A percentile compares a stretch with the other conserved stretches of the same genome.
phyloP scores from a whole-genome alignment of 768 basidiomycete genomes.

The Mrakia frigida region DNA sequence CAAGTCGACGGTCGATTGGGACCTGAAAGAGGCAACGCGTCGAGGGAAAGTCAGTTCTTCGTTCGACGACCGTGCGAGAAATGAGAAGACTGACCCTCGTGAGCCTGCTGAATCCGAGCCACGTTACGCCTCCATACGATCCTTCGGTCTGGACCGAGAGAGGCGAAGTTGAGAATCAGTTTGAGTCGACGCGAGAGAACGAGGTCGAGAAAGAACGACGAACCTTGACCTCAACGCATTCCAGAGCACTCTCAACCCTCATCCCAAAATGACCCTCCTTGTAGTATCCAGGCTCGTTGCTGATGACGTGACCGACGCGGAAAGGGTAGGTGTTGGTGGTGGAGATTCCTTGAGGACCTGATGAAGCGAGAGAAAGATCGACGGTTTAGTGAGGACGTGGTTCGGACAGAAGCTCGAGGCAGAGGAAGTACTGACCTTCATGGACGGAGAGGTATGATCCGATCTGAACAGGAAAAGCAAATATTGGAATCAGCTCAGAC shows the following conservation, averaged over 20 bases:
- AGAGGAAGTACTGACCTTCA: slow-evolving; percentile 42
- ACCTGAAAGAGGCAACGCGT: slow-evolving; percentile 52
- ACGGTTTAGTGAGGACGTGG: no score
- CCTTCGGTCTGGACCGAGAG: slow-evolving; percentile 56
- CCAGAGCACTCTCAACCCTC: slow-evolving; percentile 79
- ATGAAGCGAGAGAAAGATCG: no score
- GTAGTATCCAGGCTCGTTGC: slow-evolving; percentile 43
- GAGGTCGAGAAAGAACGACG: slow-evolving; percentile 38
- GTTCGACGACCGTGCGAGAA: not conserved
- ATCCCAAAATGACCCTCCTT: slow-evolving; percentile 78
- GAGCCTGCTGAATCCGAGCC: slow-evolving; percentile 86
- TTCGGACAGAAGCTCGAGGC: no score
- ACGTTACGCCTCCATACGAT: slow-evolving; percentile 65
- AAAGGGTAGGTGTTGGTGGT: slow-evolving; percentile 61
- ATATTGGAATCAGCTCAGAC: no score
- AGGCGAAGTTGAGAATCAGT: slow-evolving; percentile 19
- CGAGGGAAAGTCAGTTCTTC: not conserved
- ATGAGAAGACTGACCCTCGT: slow-evolving; percentile 48
- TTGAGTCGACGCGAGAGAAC: slow-evolving; percentile 28
- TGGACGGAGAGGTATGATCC: slow-evolving; percentile 43
- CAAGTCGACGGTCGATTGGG: slow-evolving; percentile 85
- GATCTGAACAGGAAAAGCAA: slow-evolving; percentile 28
- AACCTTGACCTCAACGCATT: slow-evolving; percentile 63
- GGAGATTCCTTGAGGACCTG: slow-evolving; percentile 62
- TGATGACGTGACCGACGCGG: slow-evolving; percentile 74